Evolutionary conservation across 2,329 filamentous ascomycete species (phyloP), one percentile per base, ranked within the genome.

Genomic region (Monilinia fructigena): DNA sequence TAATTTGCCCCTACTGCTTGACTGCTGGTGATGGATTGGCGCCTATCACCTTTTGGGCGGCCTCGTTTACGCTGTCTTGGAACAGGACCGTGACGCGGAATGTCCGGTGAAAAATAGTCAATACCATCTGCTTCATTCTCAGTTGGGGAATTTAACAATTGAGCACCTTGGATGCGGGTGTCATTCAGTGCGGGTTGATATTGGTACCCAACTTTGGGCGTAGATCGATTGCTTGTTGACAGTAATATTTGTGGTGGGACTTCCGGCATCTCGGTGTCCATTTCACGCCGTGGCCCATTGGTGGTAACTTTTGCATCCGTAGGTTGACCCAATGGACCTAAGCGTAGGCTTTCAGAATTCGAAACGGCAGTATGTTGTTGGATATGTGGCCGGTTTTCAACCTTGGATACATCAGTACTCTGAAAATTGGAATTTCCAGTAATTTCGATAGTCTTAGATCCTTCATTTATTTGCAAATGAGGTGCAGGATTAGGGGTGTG

Each of bases 91-190:
- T 38, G 58, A 18, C 58, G 45, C 26, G 45, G 26, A 10, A 26
- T 23, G 8, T 38, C n/a, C n/a, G 45, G 58, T 28, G 58, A n/a
- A 7, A 61, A 61, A 61, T 50, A 61, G 23, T 61, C 45, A 50
- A 61, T 61, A 20, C 20, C 28, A 48, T 61, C 58, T 26, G 8
- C 45, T 7, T 23, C 47, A 12, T 38, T 18, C 12, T 50, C 56
- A 38, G 4, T 38, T 20, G 31, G 8, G 31, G 23, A 28, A 28
- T 14, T 20, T 20, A n/a, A 38, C 14, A 23, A n/a, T 38, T 61
- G 56, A 8, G 12, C 20, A 12, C 18, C 26, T 26, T 38, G 20
- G 26, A n/a, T 14, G 35, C 20, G n/a, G n/a, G 14, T 4, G 4
- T 18, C 48, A 11, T 48, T 61, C 4, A 12, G 45, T 26, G 8